These are phyloP conservation scores for Scedosporium aurantiacum DNA, from an alignment of 2,329 filamentous ascomycete species.

Conservation along the genomic window DNA sequence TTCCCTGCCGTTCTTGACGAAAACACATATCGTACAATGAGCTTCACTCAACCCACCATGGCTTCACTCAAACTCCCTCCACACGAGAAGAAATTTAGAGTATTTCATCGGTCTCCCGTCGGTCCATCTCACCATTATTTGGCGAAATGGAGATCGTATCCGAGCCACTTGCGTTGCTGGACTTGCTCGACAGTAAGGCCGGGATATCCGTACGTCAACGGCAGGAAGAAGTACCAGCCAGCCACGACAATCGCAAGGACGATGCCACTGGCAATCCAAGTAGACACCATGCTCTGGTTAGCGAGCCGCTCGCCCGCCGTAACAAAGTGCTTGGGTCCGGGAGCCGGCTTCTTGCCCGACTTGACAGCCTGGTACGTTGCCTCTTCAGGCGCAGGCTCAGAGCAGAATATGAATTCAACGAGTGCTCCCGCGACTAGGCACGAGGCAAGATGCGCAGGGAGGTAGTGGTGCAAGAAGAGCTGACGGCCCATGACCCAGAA, in stretches of 20 bases:
- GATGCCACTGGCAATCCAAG: slow-evolving; percentile 67
- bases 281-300: slow-evolving; percentile 62
- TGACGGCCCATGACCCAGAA: slow-evolving; percentile 98
- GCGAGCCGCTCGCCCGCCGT: slow-evolving; percentile 75
- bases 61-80: no score
- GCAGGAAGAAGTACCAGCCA: slow-evolving; percentile 88
- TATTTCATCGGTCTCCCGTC: neutral
- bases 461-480: slow-evolving; percentile 94
- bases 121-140: slow-evolving; percentile 52
- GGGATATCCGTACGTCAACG: slow-evolving; percentile 89
- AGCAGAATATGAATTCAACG: slow-evolving; percentile 91
- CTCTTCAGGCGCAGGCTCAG: slow-evolving; percentile 59
- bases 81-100: neutral
- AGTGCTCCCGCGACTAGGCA: slow-evolving; percentile 82
- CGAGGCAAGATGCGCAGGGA: slow-evolving; percentile 87
- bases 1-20: neutral
- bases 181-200: slow-evolving; percentile 73
- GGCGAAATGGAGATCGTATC: slow-evolving; percentile 96
- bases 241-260: slow-evolving; percentile 59
- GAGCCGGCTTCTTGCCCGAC: slow-evolving; percentile 28
- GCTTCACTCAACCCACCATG: neutral
- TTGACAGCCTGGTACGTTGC: slow-evolving; percentile 1
- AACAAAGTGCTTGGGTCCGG: slow-evolving; percentile 45
- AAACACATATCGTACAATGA: neutral
- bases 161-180: slow-evolving; percentile 81